phyloP scores from a whole-genome alignment of 306 rosid species.

The Vachellia pachyceras region DNA sequence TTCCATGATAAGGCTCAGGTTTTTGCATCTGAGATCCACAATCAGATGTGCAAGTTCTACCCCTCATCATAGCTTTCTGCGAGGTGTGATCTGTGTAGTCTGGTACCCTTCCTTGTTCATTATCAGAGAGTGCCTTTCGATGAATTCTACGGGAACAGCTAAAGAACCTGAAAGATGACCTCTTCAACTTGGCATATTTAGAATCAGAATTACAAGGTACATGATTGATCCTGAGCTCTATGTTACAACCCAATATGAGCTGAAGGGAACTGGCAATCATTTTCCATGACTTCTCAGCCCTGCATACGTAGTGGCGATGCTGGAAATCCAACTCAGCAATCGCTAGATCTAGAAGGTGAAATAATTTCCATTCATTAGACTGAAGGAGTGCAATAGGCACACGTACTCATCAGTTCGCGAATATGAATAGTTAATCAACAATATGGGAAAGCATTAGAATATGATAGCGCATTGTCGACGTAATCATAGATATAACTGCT shows the following conservation, averaged over 20 bases:
- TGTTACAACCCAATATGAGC: constrained; percentile 62
- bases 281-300: constrained; percentile 88
- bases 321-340: constrained; percentile 76
- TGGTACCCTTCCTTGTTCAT: constrained; percentile 56
- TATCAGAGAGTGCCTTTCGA: constrained; percentile 46
- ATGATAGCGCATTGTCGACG: not conserved
- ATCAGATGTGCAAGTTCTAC: constrained; percentile 48
- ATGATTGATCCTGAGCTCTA: constrained; percentile 76
- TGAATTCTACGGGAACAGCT: constrained; percentile 62
- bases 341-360: constrained; percentile 64
- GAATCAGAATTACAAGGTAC: constrained; percentile 50
- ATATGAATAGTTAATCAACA: not conserved
- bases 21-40: constrained; percentile 52
- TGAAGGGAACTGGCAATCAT: constrained; percentile 72
- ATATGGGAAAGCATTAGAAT: constrained; percentile 15
- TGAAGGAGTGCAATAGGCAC: not conserved
- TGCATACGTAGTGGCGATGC: constrained; percentile 55
- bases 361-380: constrained; percentile 7
- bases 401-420: not conserved
- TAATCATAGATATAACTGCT: not conserved
- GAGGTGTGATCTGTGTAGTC: constrained; percentile 50
- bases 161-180: constrained; percentile 61
- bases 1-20: constrained; percentile 41
- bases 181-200: constrained; percentile 53
- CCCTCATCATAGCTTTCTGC: constrained; percentile 52